Percentiles rank a stretch among this genome's conserved stretches.
Conservation (phyloP, 345 rosid species). For the Pelargonium nanum region DNA sequence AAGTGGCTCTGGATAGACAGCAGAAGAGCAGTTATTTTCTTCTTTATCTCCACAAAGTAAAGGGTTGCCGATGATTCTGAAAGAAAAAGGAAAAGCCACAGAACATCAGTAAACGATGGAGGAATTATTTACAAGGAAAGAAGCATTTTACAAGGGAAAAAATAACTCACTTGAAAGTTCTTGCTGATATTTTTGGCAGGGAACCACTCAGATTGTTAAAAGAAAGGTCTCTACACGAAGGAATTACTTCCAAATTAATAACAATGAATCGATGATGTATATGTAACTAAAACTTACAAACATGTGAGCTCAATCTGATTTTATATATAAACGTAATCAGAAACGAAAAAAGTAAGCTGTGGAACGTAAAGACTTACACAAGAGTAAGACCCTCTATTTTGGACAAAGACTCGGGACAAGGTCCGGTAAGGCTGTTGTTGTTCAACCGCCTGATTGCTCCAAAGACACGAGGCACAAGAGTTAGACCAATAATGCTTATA, state of each 20-base stretch:
- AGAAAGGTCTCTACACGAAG: slow-evolving; percentile 66
- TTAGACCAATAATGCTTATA: background rate
- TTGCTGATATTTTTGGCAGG: slow-evolving; percentile 78
- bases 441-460: slow-evolving; percentile 63
- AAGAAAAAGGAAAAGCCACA: slow-evolving; percentile 10
- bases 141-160: background rate
- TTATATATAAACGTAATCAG: background rate
- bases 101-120: background rate
- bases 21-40: slow-evolving; percentile 63
- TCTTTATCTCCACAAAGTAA: slow-evolving; percentile 71
- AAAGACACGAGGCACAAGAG: background rate
- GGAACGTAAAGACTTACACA: slow-evolving; percentile 46
- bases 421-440: slow-evolving; percentile 85
- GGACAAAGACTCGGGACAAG: slow-evolving; percentile 72
- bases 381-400: slow-evolving; percentile 73
- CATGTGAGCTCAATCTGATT: background rate
- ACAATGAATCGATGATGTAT: background rate
- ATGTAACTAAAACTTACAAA: background rate
- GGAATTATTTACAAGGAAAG: background rate
- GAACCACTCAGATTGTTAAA: slow-evolving; percentile 92
- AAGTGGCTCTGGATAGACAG: slow-evolving; percentile 87
- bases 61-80: slow-evolving; percentile 75
- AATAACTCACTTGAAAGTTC: slow-evolving; percentile 79
- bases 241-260: slow-evolving; percentile 1
- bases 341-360: slow-evolving; percentile 3